These are phyloP conservation scores for Ilex paraguariensis DNA, from an alignment of 305 asterid species.

Conservation along the genomic window DNA sequence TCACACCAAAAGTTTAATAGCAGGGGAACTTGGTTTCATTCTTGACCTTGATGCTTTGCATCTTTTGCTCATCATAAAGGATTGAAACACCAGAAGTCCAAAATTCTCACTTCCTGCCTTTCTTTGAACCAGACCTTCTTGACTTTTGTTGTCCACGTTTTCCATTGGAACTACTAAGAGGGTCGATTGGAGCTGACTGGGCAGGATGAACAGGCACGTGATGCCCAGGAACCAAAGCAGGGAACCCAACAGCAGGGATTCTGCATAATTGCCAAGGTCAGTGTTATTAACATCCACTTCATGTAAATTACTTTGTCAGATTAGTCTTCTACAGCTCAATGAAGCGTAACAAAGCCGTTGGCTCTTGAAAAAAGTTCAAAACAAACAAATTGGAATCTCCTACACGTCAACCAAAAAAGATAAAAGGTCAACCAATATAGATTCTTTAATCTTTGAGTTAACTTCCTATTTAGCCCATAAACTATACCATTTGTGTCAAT, in stretches of 20 bases:
- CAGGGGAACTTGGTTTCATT: conserved; percentile 33
- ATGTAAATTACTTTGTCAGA: too few species aligned
- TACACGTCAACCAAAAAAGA: too few species aligned
- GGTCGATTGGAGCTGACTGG: conserved; percentile 36
- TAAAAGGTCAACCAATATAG: too few species aligned
- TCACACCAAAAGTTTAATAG: conserved; percentile 4
- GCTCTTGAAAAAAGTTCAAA: too few species aligned
- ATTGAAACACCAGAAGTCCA: conserved; percentile 13
- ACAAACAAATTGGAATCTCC: too few species aligned
- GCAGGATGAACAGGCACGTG: conserved; percentile 65
- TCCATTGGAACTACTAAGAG: conserved; percentile 38
- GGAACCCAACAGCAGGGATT: conserved; percentile 99
- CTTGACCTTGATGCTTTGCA: conserved; percentile 82
- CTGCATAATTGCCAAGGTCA: conserved; percentile 36
- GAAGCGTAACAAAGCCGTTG: too few species aligned
- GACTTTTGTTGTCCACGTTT: conserved; percentile 34
- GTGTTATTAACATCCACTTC: background rate
- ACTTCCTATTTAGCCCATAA: too few species aligned
- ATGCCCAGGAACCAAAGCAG: conserved; percentile 98
- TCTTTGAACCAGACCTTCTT: conserved; percentile 43
- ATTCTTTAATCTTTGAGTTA: too few species aligned
- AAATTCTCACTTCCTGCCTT: conserved; percentile 32
- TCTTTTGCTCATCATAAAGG: conserved; percentile 60
- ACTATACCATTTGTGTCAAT: too few species aligned
- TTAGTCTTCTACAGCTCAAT: too few species aligned